These are phyloP conservation scores for Tetrahymena borealis DNA, from an alignment of 73 alveolate genomes.

Conservation along the genomic window DNA sequence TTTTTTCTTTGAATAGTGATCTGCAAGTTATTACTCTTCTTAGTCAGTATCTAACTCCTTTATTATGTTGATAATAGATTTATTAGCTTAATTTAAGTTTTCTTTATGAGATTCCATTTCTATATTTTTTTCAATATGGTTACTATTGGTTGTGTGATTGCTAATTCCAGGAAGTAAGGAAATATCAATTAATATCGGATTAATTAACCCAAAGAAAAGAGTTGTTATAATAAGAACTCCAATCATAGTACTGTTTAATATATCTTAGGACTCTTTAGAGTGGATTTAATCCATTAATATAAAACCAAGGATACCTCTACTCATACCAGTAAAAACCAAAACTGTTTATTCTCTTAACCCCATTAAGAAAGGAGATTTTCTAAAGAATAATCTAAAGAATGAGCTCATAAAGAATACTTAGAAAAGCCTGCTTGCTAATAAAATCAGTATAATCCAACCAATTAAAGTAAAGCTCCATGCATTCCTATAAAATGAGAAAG, in stretches of 20 bases:
- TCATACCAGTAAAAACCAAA: background rate
- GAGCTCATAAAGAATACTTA: background rate
- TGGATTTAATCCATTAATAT: background rate
- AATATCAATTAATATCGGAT: too few relatives aligned
- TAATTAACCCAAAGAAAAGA: background rate
- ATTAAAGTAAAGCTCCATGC: background rate
- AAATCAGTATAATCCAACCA: background rate
- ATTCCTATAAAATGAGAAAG: constrained; percentile 40
- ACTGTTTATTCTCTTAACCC: background rate
- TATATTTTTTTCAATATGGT: too few relatives aligned
- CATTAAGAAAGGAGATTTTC: background rate
- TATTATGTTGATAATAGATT: too few relatives aligned
- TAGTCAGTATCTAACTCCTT: too few relatives aligned
- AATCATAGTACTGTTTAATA: background rate
- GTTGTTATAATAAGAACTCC: background rate
- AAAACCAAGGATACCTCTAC: background rate
- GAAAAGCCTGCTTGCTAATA: background rate
- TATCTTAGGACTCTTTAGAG: background rate
- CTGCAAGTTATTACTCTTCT: too few relatives aligned
- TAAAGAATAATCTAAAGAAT: background rate
- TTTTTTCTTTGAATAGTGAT: background rate
- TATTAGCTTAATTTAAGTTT: too few relatives aligned
- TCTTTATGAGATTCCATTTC: too few relatives aligned
- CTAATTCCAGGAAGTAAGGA: too few relatives aligned
- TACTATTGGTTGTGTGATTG: too few relatives aligned